Percentiles rank a stretch among this genome's conserved stretches.
These are phyloP conservation scores for Diaporthe capsici DNA, from an alignment of 2,329 filamentous ascomycete genomes.

Conservation along the genomic window DNA sequence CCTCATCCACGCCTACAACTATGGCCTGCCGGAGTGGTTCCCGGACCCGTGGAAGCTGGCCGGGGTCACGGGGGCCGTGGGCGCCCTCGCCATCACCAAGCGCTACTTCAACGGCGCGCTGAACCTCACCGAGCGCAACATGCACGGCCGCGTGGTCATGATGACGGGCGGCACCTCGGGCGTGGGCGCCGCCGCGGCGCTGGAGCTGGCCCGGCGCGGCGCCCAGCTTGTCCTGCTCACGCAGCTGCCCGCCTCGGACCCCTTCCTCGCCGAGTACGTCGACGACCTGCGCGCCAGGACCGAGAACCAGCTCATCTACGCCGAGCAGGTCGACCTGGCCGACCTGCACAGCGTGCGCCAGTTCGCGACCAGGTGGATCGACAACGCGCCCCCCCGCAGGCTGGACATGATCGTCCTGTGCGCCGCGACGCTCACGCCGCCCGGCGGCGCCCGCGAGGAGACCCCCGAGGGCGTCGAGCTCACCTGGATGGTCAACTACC, in stretches of 20 bases:
- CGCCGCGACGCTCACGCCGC: constrained; percentile 82
- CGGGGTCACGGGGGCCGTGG: constrained; percentile 55
- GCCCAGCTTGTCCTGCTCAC: constrained; percentile 94
- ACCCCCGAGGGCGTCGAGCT: constrained; percentile 88
- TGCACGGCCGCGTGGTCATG: constrained; percentile 95
- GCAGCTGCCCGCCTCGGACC: constrained; percentile 83
- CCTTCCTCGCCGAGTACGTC: constrained; percentile 93
- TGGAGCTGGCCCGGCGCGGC: constrained; percentile 82
- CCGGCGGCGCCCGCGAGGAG: constrained; percentile 69
- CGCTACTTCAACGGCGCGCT: constrained; percentile 81
- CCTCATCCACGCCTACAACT: constrained; percentile 59
- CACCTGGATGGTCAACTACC: constrained; percentile 95
- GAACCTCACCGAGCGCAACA: constrained; percentile 83
- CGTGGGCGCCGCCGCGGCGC: constrained; percentile 83
- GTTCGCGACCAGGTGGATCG: constrained; percentile 98
- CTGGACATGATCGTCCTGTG: constrained; percentile 94
- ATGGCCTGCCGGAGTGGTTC: constrained; percentile 66
- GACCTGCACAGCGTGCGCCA: constrained; percentile 91
- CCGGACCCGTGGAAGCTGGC: constrained; percentile 59
- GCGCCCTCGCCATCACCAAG: constrained; percentile 69
- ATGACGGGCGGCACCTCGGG: constrained; percentile 96
- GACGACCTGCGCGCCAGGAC: constrained; percentile 85
- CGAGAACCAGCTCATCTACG: constrained; percentile 90
- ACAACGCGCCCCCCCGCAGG: constrained; percentile 90
- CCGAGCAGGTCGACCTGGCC: constrained; percentile 91